phyloP scores from a whole-genome alignment of 2,329 filamentous ascomycete genomes.

The Penicillium aurantiogriseum region DNA sequence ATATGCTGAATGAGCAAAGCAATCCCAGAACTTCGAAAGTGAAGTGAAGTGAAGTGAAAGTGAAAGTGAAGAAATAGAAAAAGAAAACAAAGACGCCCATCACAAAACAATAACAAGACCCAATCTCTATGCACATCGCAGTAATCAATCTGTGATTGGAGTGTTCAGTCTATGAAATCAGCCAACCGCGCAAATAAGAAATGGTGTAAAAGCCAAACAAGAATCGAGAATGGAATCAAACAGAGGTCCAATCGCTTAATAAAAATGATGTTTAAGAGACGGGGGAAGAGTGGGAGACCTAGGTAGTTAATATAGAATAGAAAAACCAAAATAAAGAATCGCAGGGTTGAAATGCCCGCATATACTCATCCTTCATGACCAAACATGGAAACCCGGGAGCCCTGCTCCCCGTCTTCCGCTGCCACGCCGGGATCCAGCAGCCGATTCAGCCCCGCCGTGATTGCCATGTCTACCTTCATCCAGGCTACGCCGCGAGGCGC shows the following conservation, averaged over 20 bases:
- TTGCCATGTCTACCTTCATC: slow-evolving; percentile 41
- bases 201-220: slow-evolving; percentile 10
- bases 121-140: slow-evolving; percentile 22
- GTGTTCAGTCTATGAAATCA: slow-evolving; percentile 22
- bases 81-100: background rate
- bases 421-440: slow-evolving; percentile 34
- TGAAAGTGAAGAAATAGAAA: background rate
- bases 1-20: slow-evolving; percentile 6
- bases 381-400: slow-evolving; percentile 34
- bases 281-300: background rate
- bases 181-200: slow-evolving; percentile 8
- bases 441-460: slow-evolving; percentile 31
- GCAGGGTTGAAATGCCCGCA: background rate
- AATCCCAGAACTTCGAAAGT: background rate
- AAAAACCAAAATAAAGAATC: background rate
- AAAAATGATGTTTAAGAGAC: background rate
- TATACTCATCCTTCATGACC: slow-evolving; percentile 26
- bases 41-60: background rate
- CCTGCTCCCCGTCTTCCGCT: slow-evolving; percentile 37
- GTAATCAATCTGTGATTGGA: slow-evolving; percentile 8
- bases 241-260: background rate
- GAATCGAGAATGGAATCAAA: background rate
- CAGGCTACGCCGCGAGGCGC: slow-evolving; percentile 42
- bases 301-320: background rate
- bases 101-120: background rate